phyloP scores from a whole-genome alignment of 257 asterid genomes.

The Forsythia viridissima region DNA sequence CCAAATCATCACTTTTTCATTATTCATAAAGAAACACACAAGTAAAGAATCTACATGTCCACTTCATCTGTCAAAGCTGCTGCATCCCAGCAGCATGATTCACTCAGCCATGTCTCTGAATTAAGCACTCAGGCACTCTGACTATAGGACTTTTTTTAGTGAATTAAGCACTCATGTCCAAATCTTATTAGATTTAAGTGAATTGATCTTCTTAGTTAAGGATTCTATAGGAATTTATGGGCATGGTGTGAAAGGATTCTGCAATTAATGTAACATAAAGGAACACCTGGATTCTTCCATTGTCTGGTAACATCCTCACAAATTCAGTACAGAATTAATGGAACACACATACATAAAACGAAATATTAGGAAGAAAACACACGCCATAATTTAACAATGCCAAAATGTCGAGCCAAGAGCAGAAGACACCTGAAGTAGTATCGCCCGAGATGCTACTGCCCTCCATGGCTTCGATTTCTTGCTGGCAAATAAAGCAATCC shows the following conservation, averaged over 20 bases:
- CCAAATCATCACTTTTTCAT: conserved; percentile 10
- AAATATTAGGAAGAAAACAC: too few relatives aligned
- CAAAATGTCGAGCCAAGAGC: too few relatives aligned
- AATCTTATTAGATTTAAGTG: conserved; percentile 36
- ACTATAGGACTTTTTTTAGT: conserved; percentile 17
- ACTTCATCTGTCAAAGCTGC: conserved; percentile 1
- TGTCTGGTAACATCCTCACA: too few relatives aligned
- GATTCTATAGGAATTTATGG: neutral
- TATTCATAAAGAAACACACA: neutral
- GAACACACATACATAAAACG: too few relatives aligned
- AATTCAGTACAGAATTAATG: too few relatives aligned
- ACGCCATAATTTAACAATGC: too few relatives aligned
- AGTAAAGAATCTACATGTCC: conserved; percentile 24
- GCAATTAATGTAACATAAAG: neutral
- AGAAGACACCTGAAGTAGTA: too few relatives aligned
- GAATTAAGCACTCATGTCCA: conserved; percentile 27
- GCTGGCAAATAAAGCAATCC: too few relatives aligned
- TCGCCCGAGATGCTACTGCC: too few relatives aligned
- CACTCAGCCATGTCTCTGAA: conserved; percentile 26
- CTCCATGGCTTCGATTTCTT: too few relatives aligned
- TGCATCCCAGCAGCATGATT: conserved; percentile 29
- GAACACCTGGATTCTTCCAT: conserved; percentile 15
- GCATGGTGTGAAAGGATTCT: neutral
- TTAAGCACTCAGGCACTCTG: conserved; percentile 8
- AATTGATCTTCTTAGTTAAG: conserved; percentile 33